These are phyloP conservation scores for Ogataea trehalophila DNA, from an alignment of 805 yeast genomes.

Conservation along the genomic window DNA sequence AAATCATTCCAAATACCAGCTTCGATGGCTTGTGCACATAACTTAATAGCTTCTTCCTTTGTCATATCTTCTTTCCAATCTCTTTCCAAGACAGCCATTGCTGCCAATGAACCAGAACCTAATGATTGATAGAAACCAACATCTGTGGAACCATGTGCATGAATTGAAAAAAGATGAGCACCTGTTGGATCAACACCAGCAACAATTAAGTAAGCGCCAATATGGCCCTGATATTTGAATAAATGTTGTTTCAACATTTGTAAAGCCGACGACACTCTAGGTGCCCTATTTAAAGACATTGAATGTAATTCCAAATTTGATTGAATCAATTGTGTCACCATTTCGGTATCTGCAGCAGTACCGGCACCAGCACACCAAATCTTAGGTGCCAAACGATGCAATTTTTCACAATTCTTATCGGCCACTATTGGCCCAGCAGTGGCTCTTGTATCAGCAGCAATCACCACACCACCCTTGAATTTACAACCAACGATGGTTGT, in stretches of 20 bases:
- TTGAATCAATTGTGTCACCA: slow-evolving; percentile 90
- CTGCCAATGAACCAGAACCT: slow-evolving; percentile 97
- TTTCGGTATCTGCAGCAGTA: slow-evolving; percentile 99
- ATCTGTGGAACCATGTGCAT: slow-evolving; percentile 98
- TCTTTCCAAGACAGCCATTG: slow-evolving; percentile 94
- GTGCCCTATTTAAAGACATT: slow-evolving; percentile 75
- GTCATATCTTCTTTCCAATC: slow-evolving; percentile 76
- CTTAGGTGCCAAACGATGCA: slow-evolving; percentile 82
- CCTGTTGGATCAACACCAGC: slow-evolving; percentile 98
- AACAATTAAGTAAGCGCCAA: slow-evolving; percentile 96
- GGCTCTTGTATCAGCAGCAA: slow-evolving; percentile 98
- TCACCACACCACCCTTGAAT: slow-evolving; percentile 89
- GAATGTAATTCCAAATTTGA: slow-evolving; percentile 90
- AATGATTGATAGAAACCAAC: slow-evolving; percentile 88
- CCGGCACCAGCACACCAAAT: slow-evolving; percentile 99
- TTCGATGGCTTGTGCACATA: slow-evolving; percentile 90
- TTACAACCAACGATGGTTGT: slow-evolving; percentile 98
- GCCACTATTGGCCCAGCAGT: slow-evolving; percentile 96
- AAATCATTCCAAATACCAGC: slow-evolving; percentile 99
- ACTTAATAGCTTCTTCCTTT: slow-evolving; percentile 84
- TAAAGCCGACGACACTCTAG: slow-evolving; percentile 89
- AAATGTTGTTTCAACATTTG: slow-evolving; percentile 93
- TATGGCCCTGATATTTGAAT: slow-evolving; percentile 94
- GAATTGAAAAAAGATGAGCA: slow-evolving; percentile 85
- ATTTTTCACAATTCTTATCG: slow-evolving; percentile 94